These are phyloP conservation scores for Solanum hybrid DNA, from an alignment of 305 asterid species.

Conservation along the genomic window DNA sequence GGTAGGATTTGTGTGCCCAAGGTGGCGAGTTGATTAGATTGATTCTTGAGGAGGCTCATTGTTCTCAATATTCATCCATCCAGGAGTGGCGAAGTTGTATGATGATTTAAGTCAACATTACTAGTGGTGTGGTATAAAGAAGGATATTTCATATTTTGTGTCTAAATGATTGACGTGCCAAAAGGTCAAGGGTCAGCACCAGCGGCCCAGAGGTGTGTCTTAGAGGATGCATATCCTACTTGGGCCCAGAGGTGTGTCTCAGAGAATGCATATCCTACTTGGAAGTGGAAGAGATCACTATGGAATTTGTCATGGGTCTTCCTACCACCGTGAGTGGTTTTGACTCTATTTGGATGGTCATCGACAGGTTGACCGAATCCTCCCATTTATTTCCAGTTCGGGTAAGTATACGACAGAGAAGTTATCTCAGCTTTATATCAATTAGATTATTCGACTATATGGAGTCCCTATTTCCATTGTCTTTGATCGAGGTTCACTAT, in stretches of 20 bases:
- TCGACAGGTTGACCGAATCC: not conserved
- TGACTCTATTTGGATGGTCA: not conserved
- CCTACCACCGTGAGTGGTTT: not conserved
- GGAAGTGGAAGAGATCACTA: not conserved
- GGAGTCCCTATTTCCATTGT: not conserved
- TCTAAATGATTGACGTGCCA: not conserved
- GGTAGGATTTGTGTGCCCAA: not conserved
- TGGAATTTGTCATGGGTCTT: not conserved
- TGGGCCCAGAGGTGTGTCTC: not conserved
- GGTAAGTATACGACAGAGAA: not conserved
- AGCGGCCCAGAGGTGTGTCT: no score
- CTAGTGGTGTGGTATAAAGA: not conserved
- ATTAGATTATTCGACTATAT: not conserved
- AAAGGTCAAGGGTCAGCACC: not conserved
- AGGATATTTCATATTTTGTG: not conserved
- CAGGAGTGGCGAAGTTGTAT: not conserved
- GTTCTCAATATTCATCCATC: not conserved
- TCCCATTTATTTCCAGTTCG: no score
- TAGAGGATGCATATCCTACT: not conserved
- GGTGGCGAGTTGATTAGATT: not conserved
- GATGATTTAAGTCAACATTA: not conserved
- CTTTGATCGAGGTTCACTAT: not conserved
- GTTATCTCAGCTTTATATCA: no score
- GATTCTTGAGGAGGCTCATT: not conserved
- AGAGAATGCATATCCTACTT: no score